Percentiles rank a stretch among this genome's conserved stretches.
Conservation (phyloP, 2,329 filamentous ascomycete genomes). For the Didymella keratinophila region DNA sequence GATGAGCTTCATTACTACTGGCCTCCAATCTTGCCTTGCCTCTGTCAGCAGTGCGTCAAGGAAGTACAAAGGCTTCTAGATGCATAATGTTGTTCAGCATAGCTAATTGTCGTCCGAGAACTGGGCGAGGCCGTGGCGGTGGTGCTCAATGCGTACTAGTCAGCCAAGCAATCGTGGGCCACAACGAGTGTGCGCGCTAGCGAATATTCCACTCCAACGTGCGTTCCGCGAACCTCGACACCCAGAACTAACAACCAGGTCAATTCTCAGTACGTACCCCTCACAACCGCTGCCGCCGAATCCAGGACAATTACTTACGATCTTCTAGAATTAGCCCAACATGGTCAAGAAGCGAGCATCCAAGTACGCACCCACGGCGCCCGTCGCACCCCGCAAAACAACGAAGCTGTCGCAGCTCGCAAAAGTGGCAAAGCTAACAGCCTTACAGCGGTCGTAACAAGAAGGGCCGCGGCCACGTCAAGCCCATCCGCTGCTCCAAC, state of each 20-base stretch:
- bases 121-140: not conserved
- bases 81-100: not conserved
- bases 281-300: slow-evolving; percentile 3
- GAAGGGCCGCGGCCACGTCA: slow-evolving; percentile 99
- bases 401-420: slow-evolving; percentile 17
- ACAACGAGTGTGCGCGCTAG: slow-evolving; percentile 6
- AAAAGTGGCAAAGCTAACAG: slow-evolving; percentile 46
- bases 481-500: slow-evolving; percentile 95
- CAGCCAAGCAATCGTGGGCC: slow-evolving; percentile 1
- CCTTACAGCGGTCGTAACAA: slow-evolving; percentile 90
- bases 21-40: too few species aligned
- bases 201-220: slow-evolving; percentile 22
- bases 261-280: slow-evolving; percentile 46
- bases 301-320: slow-evolving; percentile 27
- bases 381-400: slow-evolving; percentile 22
- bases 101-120: not conserved
- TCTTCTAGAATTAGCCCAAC: slow-evolving; percentile 60
- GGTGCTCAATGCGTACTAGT: slow-evolving; percentile 1
- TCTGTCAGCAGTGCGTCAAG: too few species aligned
- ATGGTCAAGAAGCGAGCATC: slow-evolving; percentile 81
- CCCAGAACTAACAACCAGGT: slow-evolving; percentile 48
- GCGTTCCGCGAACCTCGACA: slow-evolving; percentile 34
- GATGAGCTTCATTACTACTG: too few species aligned
- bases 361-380: slow-evolving; percentile 64
- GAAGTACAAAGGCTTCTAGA: not conserved